These are phyloP conservation scores for Aspergillus sp. DNA, from an alignment of 2,329 filamentous ascomycete genomes.

Conservation along the genomic window DNA sequence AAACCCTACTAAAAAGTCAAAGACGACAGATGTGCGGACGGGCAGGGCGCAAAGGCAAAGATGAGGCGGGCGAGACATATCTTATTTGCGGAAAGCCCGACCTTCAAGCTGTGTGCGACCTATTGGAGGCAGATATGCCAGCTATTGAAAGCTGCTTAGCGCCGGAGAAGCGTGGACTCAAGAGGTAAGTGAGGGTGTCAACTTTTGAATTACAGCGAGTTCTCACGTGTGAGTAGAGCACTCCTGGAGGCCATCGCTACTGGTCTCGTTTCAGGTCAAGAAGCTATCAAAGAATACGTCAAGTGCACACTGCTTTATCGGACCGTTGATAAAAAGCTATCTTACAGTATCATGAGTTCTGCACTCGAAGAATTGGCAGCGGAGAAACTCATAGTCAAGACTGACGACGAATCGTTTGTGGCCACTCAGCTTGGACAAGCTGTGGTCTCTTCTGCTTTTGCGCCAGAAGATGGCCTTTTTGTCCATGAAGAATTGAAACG, in stretches of 20 bases:
- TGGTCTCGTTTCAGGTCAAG: slow-evolving; percentile 67
- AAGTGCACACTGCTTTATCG: slow-evolving; percentile 68
- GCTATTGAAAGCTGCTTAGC: slow-evolving; percentile 70
- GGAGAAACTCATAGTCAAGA: slow-evolving; percentile 60
- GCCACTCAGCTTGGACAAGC: slow-evolving; percentile 71
- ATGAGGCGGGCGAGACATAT: slow-evolving; percentile 77
- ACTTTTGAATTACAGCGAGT: neutral
- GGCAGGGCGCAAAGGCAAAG: slow-evolving; percentile 78
- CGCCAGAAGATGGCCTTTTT: slow-evolving; percentile 76
- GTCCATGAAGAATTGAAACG: slow-evolving; percentile 70
- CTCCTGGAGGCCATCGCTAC: slow-evolving; percentile 73
- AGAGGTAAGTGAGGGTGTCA: slow-evolving; percentile 53
- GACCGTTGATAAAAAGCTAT: slow-evolving; percentile 55
- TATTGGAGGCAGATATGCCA: slow-evolving; percentile 75
- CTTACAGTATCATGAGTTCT: slow-evolving; percentile 60
- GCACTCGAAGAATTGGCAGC: slow-evolving; percentile 63
- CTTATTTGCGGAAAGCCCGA: slow-evolving; percentile 72
- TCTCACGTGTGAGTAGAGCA: slow-evolving; percentile 54
- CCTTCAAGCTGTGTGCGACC: slow-evolving; percentile 69
- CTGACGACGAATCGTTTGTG: slow-evolving; percentile 57
- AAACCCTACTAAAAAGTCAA: slow-evolving; percentile 16
- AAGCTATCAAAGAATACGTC: slow-evolving; percentile 70
- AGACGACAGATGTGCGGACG: slow-evolving; percentile 77
- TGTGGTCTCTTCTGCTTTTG: slow-evolving; percentile 72
- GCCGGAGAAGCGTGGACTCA: slow-evolving; percentile 69